Conservation (phyloP, 331 rosid species). For the Phaseolus coccineus region DNA sequence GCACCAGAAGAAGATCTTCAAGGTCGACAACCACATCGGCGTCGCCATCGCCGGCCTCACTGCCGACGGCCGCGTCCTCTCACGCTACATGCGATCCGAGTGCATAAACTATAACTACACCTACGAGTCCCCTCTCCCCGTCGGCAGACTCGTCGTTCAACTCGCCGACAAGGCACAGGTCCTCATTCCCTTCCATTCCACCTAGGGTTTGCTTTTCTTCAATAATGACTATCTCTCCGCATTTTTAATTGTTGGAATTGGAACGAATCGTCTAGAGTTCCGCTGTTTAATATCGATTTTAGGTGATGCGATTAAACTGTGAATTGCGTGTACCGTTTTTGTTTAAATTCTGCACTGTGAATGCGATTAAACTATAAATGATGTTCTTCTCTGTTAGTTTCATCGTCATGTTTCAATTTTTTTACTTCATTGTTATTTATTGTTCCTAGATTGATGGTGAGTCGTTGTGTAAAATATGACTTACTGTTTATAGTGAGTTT, state of each 20-base stretch:
- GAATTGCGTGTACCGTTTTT: neutral
- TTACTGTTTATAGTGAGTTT: neutral
- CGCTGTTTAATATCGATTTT: neutral
- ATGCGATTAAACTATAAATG: neutral
- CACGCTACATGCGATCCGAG: constrained; percentile 94
- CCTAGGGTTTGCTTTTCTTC: neutral
- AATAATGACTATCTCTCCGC: neutral
- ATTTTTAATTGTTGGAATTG: neutral
- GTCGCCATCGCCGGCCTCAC: constrained; percentile 98
- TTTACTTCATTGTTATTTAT: neutral
- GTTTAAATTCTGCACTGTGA: neutral
- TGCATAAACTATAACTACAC: constrained; percentile 84
- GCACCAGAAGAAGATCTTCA: constrained; percentile 99
- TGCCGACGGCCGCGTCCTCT: constrained; percentile 97
- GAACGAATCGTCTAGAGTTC: neutral
- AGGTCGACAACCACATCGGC: constrained; percentile 98
- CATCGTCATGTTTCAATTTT: neutral
- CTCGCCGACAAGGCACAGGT: constrained; percentile 99
- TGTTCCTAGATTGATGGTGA: neutral
- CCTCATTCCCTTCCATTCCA: neutral
- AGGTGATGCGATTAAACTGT: neutral
- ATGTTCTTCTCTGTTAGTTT: neutral
- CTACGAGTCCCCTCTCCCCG: constrained; percentile 92
- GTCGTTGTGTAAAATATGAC: neutral
- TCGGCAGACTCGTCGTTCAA: constrained; percentile 95